Evolutionary conservation across 108 stramenopile genomes (phyloP).

Genomic region (Nannochloropsis oceanica): DNA sequence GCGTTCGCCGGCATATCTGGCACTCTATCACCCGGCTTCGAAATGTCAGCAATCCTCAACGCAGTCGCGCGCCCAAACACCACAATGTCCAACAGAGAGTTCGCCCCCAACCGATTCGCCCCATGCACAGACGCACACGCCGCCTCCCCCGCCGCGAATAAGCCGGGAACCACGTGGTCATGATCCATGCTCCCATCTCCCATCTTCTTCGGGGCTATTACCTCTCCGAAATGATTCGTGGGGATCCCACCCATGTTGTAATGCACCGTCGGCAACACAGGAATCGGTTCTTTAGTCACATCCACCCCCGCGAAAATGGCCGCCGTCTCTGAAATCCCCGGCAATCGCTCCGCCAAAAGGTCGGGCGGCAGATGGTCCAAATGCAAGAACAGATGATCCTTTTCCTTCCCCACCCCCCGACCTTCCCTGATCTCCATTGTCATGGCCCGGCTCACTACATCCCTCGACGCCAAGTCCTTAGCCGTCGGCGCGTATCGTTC

Average conservation of each 20-base stretch:
- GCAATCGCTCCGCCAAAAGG: constrained; percentile 81
- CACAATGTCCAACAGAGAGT: constrained; percentile 94
- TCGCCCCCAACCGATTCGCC: constrained; percentile 98
- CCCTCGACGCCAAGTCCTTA: constrained; percentile 93
- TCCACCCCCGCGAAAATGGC: constrained; percentile 98
- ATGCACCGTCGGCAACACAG: constrained; percentile 85
- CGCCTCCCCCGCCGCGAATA: constrained; percentile 95
- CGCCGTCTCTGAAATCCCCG: constrained; percentile 95
- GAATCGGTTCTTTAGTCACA: constrained; percentile 98
- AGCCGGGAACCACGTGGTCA: constrained; percentile 65
- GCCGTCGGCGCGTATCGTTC: constrained; percentile 91
- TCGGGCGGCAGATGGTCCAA: constrained; percentile 96
- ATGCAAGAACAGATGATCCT: constrained; percentile 81
- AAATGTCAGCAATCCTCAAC: constrained; percentile 78
- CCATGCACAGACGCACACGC: constrained; percentile 97
- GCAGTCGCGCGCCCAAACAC: constrained; percentile 98
- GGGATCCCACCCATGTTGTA: constrained; percentile 96
- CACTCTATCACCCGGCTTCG: constrained; percentile 71
- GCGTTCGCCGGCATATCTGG: constrained; percentile 52
- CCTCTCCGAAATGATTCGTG: constrained; percentile 91
- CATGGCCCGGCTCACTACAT: constrained; percentile 96
- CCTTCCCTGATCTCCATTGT: constrained; percentile 99
- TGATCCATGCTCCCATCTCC: constrained; percentile 37
- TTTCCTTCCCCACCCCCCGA: constrained; percentile 67
- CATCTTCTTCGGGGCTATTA: constrained; percentile 67